Conservation (phyloP, 2,329 filamentous ascomycete genomes). For the Verticillium tricorpus region DNA sequence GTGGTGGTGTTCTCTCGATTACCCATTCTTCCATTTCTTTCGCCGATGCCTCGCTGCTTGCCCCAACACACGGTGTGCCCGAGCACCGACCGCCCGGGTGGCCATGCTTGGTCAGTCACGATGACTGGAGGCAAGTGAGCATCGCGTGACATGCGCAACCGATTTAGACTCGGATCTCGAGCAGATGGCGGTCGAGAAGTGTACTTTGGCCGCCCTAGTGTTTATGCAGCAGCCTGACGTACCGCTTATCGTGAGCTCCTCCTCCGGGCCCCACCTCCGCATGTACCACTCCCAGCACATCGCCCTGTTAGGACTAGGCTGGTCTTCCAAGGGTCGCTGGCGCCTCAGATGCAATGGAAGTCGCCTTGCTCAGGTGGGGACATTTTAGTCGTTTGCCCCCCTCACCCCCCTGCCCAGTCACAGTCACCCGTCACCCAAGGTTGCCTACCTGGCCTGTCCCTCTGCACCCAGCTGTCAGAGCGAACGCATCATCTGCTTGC, state of each 20-base stretch:
- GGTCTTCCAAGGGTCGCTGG: background rate
- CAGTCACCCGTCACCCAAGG: background rate
- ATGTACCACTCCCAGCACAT: background rate
- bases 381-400: background rate
- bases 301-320: background rate
- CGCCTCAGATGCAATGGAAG: background rate
- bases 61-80: background rate
- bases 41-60: background rate
- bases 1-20: background rate
- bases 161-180: background rate
- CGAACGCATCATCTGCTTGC: background rate
- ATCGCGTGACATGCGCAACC: background rate
- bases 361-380: background rate
- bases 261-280: background rate
- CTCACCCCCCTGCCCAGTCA: background rate
- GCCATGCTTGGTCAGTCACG: background rate
- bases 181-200: background rate
- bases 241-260: background rate
- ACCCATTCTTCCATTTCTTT: background rate
- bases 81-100: background rate
- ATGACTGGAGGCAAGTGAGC: background rate
- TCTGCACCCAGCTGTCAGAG: background rate
- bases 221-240: background rate
- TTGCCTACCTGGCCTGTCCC: background rate
- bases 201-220: background rate